These are phyloP conservation scores for Nicotiana obtusifolia DNA, from an alignment of 257 asterid genomes.

Conservation along the genomic window DNA sequence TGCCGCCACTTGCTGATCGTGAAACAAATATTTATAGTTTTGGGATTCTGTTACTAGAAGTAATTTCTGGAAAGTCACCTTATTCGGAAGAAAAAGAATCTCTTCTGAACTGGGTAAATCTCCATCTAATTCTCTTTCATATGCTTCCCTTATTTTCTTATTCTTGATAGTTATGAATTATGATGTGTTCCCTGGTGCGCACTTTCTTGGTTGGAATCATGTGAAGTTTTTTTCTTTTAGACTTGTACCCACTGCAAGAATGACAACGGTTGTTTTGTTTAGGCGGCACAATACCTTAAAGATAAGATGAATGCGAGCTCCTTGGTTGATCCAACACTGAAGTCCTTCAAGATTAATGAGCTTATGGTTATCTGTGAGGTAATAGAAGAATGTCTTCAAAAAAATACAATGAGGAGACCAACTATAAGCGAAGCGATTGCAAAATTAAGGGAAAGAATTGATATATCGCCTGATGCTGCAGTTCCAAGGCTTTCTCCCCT, in stretches of 20 bases:
- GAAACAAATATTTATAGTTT: constrained; percentile 66
- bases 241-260: background rate
- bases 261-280: constrained; percentile 2
- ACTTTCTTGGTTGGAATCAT: background rate
- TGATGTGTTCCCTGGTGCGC: background rate
- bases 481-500: constrained; percentile 84
- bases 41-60: constrained; percentile 71
- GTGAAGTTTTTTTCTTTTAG: background rate
- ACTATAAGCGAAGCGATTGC: constrained; percentile 47
- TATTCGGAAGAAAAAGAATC: constrained; percentile 52
- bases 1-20: constrained; percentile 43
- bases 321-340: constrained; percentile 61
- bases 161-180: background rate
- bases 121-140: background rate
- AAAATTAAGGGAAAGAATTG: constrained; percentile 42
- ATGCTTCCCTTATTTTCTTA: background rate
- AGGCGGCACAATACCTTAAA: constrained; percentile 56
- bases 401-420: constrained; percentile 49
- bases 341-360: constrained; percentile 58
- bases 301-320: constrained; percentile 33
- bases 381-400: constrained; percentile 54
- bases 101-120: constrained; percentile 57
- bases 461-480: constrained; percentile 70
- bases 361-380: constrained; percentile 55
- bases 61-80: constrained; percentile 60